phyloP scores from a whole-genome alignment of 2,329 filamentous ascomycete genomes.

The Eutypa lata region DNA sequence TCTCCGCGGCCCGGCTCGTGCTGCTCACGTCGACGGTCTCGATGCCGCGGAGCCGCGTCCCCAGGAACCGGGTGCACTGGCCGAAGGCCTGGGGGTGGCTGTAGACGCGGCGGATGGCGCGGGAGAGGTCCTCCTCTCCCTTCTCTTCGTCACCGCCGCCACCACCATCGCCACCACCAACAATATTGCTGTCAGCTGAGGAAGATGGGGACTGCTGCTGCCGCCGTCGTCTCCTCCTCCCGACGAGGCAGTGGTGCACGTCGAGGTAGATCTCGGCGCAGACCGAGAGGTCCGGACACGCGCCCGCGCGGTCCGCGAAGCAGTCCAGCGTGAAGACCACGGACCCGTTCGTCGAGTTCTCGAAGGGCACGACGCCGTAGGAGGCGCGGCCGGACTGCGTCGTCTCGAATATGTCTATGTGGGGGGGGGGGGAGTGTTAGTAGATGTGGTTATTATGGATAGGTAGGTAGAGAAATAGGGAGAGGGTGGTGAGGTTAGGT shows the following conservation, averaged over 20 bases:
- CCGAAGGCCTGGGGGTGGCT: conserved; percentile 95
- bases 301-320: conserved; percentile 68
- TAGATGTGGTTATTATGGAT: conserved; percentile 1
- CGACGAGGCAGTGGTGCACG: conserved; percentile 85
- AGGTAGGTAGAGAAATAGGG: background rate
- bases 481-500: background rate
- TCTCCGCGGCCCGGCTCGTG: conserved; percentile 80
- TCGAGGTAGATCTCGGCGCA: conserved; percentile 82
- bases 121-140: conserved; percentile 36
- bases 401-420: conserved; percentile 71
- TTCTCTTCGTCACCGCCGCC: too few species aligned
- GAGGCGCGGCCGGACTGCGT: conserved; percentile 65
- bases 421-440: background rate
- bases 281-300: conserved; percentile 68
- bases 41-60: conserved; percentile 64
- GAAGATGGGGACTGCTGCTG: background rate
- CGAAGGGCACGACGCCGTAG: conserved; percentile 86
- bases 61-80: conserved; percentile 78
- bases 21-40: conserved; percentile 79
- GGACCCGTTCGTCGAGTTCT: conserved; percentile 92
- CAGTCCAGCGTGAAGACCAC: conserved; percentile 89
- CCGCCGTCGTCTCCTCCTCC: conserved; percentile 30
- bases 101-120: conserved; percentile 74
- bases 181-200: background rate
- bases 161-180: background rate